Evolutionary conservation across 129 eudicot genomes (phyloP), one percentile per base, ranked within the genome.

Genomic region (Ambrosia trifida): DNA sequence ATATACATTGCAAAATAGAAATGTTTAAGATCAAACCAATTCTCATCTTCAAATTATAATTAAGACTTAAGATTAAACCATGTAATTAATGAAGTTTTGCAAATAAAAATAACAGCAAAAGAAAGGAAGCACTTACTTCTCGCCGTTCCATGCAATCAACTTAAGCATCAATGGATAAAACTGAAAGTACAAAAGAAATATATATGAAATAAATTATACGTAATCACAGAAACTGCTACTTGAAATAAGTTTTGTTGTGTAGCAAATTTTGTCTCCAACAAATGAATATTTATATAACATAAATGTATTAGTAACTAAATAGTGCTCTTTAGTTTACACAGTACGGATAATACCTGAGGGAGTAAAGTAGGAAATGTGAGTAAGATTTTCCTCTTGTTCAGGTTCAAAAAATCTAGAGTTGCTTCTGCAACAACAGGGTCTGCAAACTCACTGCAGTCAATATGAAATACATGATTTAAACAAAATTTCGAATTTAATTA

Each of bases 121-220:
- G 17, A 24, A 60, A 20, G 16, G 17, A 75, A 70, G 36, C 64
- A 75, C 96, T 86, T 83, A 92, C 98, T 87, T 89, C 75, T 93
- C 95, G 18, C 98, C 98, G 59, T 93, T 85, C 98, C 98, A 93
- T 11, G 95, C 95, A 73, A 92, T 78, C 82, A 92, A 81, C 83
- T 92, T 92, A 81, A 92, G 86, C 86, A 89, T 66, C 71, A 92
- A 83, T 2, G 98, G 98, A 79, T 86, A 93, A 75, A 83, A 89
- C 95, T 93, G 94, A 74, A 85, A 36, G 68, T 38, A 45, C 56
- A 52, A 11, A 77, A 11, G 13, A 61, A 13, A 47, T 70, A 59
- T 77, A 69, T 64, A 40, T 61, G 46, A 32, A 40, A 30, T 46
- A 64, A 19, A 46, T 44, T 3, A 61, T 30, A 70, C 41, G 24